Evolutionary conservation across 306 rosid genomes (phyloP), one percentile per base, ranked within the genome.

Genomic region (Medicago arabica): DNA sequence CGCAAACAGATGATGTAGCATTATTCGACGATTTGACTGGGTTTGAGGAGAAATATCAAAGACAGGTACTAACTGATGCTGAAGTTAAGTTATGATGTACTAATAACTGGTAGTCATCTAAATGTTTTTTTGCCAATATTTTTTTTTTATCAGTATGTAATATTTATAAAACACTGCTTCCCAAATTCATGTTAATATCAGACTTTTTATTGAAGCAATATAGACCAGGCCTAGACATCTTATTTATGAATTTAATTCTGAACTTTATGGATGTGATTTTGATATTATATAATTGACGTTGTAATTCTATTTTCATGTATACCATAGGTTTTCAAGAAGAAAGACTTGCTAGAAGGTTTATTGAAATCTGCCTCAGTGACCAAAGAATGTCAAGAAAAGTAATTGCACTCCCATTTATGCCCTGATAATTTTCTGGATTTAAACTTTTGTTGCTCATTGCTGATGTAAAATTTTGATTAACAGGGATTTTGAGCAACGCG

Each of bases 401-500:
- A 88, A 79, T 68, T 58, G 18, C 40, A 36, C 51, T 68, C 41
- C 77, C 61, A 68, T 85, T 86, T 75, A 60, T 78, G 71, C 60
- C 67, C 62, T 83, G 78, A 31, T 74, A 54, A 28, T 69, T 79
- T 79, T 62, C 83, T 49, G 18, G 55, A 36, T 71, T 73, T 67
- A 31, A 69, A 41, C 62, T 78, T 87, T 44, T 69, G 19, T 82
- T 25, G 63, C 34, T 77, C 40, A 49, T 67, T 71, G 61, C 28
- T 81, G 68, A 46, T 44, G 39, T 71, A 49, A 44, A 70, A 19
- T 77, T 58, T 84, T 66, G 47, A 83, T 34, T 72, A 41, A 50
- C 89, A 92, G 97, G 92, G 91, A 90, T 76, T 89, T 88, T 82
- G 94, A 92, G 78, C 84, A 80, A 75, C 84, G 80, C 25, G 89